Evolutionary conservation across 106 monocot species (phyloP).

Genomic region (Hemerocallis citrina): DNA sequence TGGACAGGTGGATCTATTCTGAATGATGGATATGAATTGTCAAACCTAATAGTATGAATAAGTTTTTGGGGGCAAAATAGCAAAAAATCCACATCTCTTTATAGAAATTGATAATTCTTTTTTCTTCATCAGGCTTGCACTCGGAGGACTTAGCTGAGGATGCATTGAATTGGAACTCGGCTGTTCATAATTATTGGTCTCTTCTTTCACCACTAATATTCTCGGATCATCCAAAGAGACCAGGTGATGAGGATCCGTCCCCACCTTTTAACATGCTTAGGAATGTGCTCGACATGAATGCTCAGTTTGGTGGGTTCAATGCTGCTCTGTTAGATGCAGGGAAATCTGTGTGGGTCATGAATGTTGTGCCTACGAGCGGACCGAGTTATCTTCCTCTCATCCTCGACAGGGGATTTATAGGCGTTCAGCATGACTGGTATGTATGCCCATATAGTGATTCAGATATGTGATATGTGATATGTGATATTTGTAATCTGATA

Average conservation of each 20-base stretch:
- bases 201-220: conserved; percentile 90
- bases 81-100: not conserved
- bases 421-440: conserved; percentile 91
- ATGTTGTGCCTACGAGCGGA: conserved; percentile 68
- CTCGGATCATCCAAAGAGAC: conserved; percentile 97
- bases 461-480: too few relatives aligned
- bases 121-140: conserved; percentile 40
- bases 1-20: not conserved
- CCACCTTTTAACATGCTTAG: conserved; percentile 95
- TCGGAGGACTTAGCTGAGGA: conserved; percentile 59
- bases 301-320: conserved; percentile 82
- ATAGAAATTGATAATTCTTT: not conserved
- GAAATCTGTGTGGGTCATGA: conserved; percentile 98
- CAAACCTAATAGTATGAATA: too few relatives aligned
- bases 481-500: too few relatives aligned
- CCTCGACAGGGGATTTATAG: conserved; percentile 69
- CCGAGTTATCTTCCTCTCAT: conserved; percentile 28
- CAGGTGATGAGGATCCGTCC: conserved; percentile 89
- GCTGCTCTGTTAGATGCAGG: conserved; percentile 76
- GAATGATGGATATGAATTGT: too few relatives aligned
- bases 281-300: conserved; percentile 94
- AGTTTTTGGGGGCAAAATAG: too few relatives aligned
- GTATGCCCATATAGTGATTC: too few relatives aligned
- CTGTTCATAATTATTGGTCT: conserved; percentile 77
- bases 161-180: conserved; percentile 45